These are phyloP conservation scores for Reticulascus tulasneorum DNA, from an alignment of 2,329 filamentous ascomycete species.

Conservation along the genomic window DNA sequence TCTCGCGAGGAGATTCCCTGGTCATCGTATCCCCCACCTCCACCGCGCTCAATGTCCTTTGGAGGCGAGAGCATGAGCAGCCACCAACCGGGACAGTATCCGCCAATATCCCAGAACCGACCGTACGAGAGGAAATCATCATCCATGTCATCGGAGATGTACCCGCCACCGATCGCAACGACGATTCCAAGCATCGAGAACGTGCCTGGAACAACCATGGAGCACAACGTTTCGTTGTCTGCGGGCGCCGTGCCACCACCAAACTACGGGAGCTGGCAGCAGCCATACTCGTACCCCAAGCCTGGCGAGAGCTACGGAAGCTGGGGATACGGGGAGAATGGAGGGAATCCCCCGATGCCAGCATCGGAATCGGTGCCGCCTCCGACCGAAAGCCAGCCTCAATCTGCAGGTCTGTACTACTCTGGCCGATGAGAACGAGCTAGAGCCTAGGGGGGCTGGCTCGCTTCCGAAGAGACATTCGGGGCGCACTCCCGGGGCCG, in stretches of 20 bases:
- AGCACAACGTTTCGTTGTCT: slow-evolving; percentile 31
- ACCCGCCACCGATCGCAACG: slow-evolving; percentile 34
- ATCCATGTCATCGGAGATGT: slow-evolving; percentile 37
- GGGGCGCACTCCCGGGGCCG: too few relatives aligned
- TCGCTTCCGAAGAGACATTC: too few relatives aligned
- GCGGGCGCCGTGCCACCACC: slow-evolving; percentile 32
- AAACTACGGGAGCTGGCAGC: slow-evolving; percentile 40
- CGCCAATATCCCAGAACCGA: slow-evolving; percentile 32
- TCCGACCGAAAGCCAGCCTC: too few relatives aligned
- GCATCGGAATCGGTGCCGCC: too few relatives aligned
- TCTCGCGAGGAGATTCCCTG: slow-evolving; percentile 42
- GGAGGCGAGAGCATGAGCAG: slow-evolving; percentile 35
- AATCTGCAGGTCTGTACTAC: too few relatives aligned
- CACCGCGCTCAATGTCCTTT: slow-evolving; percentile 45
- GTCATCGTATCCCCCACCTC: slow-evolving; percentile 35
- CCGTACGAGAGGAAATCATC: slow-evolving; percentile 40
- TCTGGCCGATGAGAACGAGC: too few relatives aligned
- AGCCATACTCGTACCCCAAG: slow-evolving; percentile 38
- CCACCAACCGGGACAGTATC: slow-evolving; percentile 33
- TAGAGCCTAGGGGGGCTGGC: too few relatives aligned
- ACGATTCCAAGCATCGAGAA: slow-evolving; percentile 31
- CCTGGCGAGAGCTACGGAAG: slow-evolving; percentile 30
- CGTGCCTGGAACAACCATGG: slow-evolving; percentile 28
- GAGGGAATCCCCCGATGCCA: neutral
- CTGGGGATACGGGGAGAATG: slow-evolving; percentile 30